Base-by-base conservation (phyloP, 1,139 yeast species). In the Wickerhamiella pararugosa region DNA sequence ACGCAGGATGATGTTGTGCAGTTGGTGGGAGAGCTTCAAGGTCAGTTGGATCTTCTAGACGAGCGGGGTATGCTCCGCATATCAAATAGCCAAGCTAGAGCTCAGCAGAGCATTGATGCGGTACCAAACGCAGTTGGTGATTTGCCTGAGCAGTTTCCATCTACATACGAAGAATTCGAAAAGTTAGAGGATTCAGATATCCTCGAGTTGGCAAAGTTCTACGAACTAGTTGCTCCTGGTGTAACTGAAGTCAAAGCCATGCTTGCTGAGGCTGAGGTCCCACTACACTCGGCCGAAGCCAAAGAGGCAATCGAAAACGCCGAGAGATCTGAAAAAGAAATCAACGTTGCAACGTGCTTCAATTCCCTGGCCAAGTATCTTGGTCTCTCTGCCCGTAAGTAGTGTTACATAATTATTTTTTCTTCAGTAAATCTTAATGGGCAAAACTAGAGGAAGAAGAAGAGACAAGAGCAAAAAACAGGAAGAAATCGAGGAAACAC, bases 11-110 rank as follows among this genome's bases (percentile, higher is more conserved):
- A 87, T 54, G 64, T 87, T 15, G 83, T 81, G 1, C 84, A 80
- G 53, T 62, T 83, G 38, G 96, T 86, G 8, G 86, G 86, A 5
- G 97, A 87, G 58, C 64, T 87, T 46, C 96, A 86, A 60, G 79
- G 81, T 5, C 96, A 87, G 61, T 67, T 87, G 53, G 92, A 82
- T 41, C 46, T 62, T 32, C 49, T 63, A 29, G 66, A 64, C 39
- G 65, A 67, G 46, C 54, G 62, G 31, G 56, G 60, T 15, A 49
- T 60, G 11, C 56, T 64, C 28, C 53, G 67, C 38, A 53, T 55
- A 2, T 59, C 45, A 25, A 63, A 63, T 45, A 53, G 57, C 15
- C 50, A 53, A 36, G 55, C 56, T n/a, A 59, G 60, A 6, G 57
- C 59, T 10, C 53, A 53, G 5, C 76, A 71, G 35, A 46, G 56